Base-by-base conservation (phyloP, 169 alveolate species). In the Plasmodium adleri region DNA sequence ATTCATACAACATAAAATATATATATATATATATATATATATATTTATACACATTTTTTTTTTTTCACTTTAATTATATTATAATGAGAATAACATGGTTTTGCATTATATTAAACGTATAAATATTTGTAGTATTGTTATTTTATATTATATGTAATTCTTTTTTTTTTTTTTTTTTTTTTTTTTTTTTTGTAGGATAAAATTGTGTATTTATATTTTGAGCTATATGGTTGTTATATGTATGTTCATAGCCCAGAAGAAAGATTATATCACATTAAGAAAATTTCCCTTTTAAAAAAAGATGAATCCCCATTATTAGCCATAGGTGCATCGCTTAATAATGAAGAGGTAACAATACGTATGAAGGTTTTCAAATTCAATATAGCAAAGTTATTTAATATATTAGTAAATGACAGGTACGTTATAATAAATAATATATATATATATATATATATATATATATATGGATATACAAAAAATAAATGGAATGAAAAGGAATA, bases 211-310 rank as follows among this genome's bases (percentile, higher is more conserved):
- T 22, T 80, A 8, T 12, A 49, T 28, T 80, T 80, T 72, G 90
- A 80, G 73, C 50, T 80, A 49, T 80, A 80, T 22, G 20, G 66
- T 47, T n/a, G 24, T 47, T 80, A 80, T 26, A 47, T 80, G 39
- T 47, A 54, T 60, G 45, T 68, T 26, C 13, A 52, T 10, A 43
- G 7, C 8, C 90, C 90, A 10, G 72, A 66, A 72, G 64, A 67
- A 32, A 80, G 49, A 15, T 10, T 80, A 26, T 80, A 67, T 54
- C 32, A 28, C 24, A 80, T 80, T 54, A 80, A 47, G 70, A 68
- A 80, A 2, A 43, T 66, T 15, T 52, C 72, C 20, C 17, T 68
- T 67, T 28, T 20, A 26, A 80, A 60, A 71, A 67, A 20, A 10
- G 73, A 26, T 2, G 28, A 68, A 26, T 15, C 28, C 17, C 20